Base-by-base conservation (phyloP, 495 filamentous ascomycete genomes). In the Glonium stellatum region DNA sequence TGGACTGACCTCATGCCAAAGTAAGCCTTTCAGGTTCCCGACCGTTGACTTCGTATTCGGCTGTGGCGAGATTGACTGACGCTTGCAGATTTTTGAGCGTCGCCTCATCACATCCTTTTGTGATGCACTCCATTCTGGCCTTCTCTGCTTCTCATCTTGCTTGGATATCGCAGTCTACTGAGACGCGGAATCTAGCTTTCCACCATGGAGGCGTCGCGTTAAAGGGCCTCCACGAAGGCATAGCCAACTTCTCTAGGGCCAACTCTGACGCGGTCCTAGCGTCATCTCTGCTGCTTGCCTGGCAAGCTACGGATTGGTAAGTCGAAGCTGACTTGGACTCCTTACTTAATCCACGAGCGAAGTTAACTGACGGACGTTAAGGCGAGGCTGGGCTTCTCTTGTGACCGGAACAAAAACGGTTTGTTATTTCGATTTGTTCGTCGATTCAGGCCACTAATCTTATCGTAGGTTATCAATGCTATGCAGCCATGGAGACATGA, bases 301-400 rank as follows among this genome's bases (percentile, higher is more conserved):
- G 95, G 95, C 93, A 97, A 76, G 88, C 89, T 59, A 90, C 86
- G 63, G 93, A 97, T 75, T 97, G 91, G 93, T 96, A 78, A 80
- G 89, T 79, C 67, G 58, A 50, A 61, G 54, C 59, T 44, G 61
- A 50, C 55, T 55, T 55, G 41, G 9, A 46, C n/a, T 36, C 44
- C 54, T 18, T 46, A 23, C 9, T 21, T 50, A 31, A 31, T 31
- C 44, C 8, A 47, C 25, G 37, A 56, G 44, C 74, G 72, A 69
- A 39, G 72, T 59, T 67, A 61, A 65, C 73, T 74, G 55, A 75
- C 59, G 60, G 71, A 77, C 65, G 47, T 39, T 63, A 71, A 97
- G 92, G 88, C 85, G 84, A 70, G 86, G 83, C 70, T 97, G 92
- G 92, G 87, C 84, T 55, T 91, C 89, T 57, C 76, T 97, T 54